Evolutionary conservation across 2,329 filamentous ascomycete genomes (phyloP), one percentile per base, ranked within the genome.

Genomic region (Tolypocladium paradoxum): DNA sequence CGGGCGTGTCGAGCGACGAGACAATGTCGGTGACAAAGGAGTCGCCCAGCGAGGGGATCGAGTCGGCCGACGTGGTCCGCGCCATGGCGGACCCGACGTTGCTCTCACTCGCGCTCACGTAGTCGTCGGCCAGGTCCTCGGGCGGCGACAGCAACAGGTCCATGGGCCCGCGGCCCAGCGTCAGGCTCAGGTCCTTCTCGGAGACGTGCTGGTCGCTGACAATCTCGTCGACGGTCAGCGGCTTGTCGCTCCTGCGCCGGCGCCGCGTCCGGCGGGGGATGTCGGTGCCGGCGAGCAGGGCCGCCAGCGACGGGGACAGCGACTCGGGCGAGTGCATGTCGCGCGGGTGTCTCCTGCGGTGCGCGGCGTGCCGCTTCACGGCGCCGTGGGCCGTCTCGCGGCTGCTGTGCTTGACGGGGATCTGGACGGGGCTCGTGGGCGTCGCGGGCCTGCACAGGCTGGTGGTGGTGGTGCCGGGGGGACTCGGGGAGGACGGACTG

Each of bases 121-220:
- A 71, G 56, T 81, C 76, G 34, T 78, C 75, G 43, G 72, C 70
- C 27, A 76, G 60, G 47, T 83, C 78, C n/a, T 84, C 81, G 1
- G 81, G 82, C 0, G 81, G 76, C 34, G 77, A 79, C 6, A 85
- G 69, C 6, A 85, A 70, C 54, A 84, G 65, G 53, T 84, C 81
- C 58, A 85, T 64, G 0, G 81, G 81, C 52, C 73, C 77, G 55
- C 72, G 76, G 58, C 74, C 74, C 43, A 82, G 68, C 7, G 73
- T 75, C 54, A 77, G 68, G 61, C 78, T 81, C 6, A 83, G 66
- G 53, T 82, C 76, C 65, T 84, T 83, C 61, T 82, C 79, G 8
- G 74, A 78, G 11, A 77, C 74, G 47, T 76, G 74, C 14, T 76
- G 76, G 50, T 76, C 73, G 58, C 74, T 72, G 16, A 82, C 73